A percentile compares a stretch with the other conserved stretches of the same genome.
These are phyloP conservation scores for Leptosphaerulina australis DNA, from an alignment of 2,329 filamentous ascomycete genomes.

Conservation along the genomic window DNA sequence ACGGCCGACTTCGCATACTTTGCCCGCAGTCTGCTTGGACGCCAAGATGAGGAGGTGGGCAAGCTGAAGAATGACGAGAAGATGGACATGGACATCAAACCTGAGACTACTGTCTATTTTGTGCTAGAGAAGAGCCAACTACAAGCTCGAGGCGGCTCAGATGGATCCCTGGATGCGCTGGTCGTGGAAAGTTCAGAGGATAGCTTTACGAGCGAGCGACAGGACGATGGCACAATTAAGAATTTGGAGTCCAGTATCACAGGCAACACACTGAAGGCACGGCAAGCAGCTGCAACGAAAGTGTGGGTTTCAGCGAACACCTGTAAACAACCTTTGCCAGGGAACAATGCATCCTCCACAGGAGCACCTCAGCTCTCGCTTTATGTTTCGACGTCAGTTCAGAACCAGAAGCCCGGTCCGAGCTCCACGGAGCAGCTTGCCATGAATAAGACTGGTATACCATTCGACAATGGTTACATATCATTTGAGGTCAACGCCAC, in stretches of 20 bases:
- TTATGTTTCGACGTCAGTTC: slow-evolving; percentile 71
- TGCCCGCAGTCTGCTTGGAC: slow-evolving; percentile 67
- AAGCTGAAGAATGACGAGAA: slow-evolving; percentile 70
- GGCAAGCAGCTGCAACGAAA: slow-evolving; percentile 41
- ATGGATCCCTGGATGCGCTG: slow-evolving; percentile 35
- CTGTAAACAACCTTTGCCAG: slow-evolving; percentile 74
- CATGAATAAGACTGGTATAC: slow-evolving; percentile 48
- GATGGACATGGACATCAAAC: slow-evolving; percentile 62
- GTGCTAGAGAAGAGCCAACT: slow-evolving; percentile 65
- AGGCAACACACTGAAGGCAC: slow-evolving; percentile 24
- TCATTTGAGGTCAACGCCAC: slow-evolving; percentile 67
- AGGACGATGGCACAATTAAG: slow-evolving; percentile 9
- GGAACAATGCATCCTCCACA: slow-evolving; percentile 53
- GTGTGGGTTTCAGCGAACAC: slow-evolving; percentile 87
- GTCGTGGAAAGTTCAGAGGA: slow-evolving; percentile 19
- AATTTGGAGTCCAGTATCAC: slow-evolving; percentile 5
- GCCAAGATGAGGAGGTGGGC: slow-evolving; percentile 58
- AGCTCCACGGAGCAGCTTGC: slow-evolving; percentile 54
- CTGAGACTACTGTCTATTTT: slow-evolving; percentile 69
- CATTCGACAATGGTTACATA: slow-evolving; percentile 72
- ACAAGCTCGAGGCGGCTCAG: slow-evolving; percentile 50
- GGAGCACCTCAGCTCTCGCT: slow-evolving; percentile 71
- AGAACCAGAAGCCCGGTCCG: slow-evolving; percentile 71
- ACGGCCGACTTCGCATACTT: slow-evolving; percentile 67
- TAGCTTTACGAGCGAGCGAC: neutral